These are phyloP conservation scores for Acarospora socialis DNA, from an alignment of 2,329 filamentous ascomycete species.

Conservation along the genomic window DNA sequence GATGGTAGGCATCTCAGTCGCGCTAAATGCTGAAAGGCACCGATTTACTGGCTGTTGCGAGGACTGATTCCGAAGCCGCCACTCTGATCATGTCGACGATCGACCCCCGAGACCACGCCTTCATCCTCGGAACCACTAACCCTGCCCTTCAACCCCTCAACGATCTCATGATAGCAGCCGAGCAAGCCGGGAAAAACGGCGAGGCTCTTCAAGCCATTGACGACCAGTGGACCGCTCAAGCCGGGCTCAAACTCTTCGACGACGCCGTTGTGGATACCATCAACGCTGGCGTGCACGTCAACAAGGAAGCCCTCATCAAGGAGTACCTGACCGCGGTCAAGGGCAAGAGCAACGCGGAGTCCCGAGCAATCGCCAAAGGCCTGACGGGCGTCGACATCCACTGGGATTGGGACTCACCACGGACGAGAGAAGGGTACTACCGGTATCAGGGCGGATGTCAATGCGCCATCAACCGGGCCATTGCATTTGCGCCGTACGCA, in stretches of 20 bases:
- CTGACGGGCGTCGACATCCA: constrained; percentile 67
- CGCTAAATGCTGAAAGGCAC: constrained; percentile 35
- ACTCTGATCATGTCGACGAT: constrained; percentile 95
- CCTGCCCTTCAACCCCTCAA: constrained; percentile 67
- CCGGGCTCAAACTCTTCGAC: constrained; percentile 74
- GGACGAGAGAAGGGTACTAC: constrained; percentile 92
- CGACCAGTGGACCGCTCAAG: constrained; percentile 69
- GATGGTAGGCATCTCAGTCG: not conserved
- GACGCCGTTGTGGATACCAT: constrained; percentile 79
- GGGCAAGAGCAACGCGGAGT: constrained; percentile 76
- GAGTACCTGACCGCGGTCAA: constrained; percentile 54
- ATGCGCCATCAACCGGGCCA: constrained; percentile 77
- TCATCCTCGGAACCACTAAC: constrained; percentile 85
- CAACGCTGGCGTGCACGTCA: constrained; percentile 47
- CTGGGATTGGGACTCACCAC: constrained; percentile 91
- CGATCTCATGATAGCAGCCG: constrained; percentile 81
- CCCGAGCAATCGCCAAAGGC: constrained; percentile 61
- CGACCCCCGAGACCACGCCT: constrained; percentile 85
- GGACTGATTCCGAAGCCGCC: constrained; percentile 93
- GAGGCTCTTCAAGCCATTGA: constrained; percentile 77
- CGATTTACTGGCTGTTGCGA: constrained; percentile 79
- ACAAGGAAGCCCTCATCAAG: constrained; percentile 54
- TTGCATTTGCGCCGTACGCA: constrained; percentile 84
- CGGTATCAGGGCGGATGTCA: constrained; percentile 81
- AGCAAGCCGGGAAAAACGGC: constrained; percentile 67